Conservation (phyloP, 768 basidiomycete genomes). For the Amanita rubescens region DNA sequence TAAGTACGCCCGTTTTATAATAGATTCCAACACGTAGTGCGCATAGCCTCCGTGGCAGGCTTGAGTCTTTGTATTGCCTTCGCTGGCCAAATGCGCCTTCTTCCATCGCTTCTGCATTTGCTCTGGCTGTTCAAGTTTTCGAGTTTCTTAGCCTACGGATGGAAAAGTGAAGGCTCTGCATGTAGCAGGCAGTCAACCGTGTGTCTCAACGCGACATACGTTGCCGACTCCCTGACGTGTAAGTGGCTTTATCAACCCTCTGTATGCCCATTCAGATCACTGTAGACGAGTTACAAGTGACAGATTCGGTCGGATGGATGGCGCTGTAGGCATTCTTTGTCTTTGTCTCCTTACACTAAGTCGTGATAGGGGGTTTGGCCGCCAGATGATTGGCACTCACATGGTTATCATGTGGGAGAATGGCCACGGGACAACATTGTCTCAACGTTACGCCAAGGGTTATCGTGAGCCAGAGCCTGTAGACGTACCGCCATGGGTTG, state of each 20-base stretch:
- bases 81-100: constrained; percentile 12
- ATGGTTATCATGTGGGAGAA: constrained; percentile 52
- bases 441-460: constrained; percentile 45
- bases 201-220: constrained; percentile 42
- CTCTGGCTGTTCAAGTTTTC: constrained; percentile 7
- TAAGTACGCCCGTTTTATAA: too few species aligned
- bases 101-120: neutral
- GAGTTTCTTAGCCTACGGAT: constrained; percentile 13
- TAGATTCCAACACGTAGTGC: neutral
- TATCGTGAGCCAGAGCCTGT: constrained; percentile 41
- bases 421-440: constrained; percentile 48
- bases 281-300: constrained; percentile 38
- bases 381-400: constrained; percentile 38
- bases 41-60: neutral
- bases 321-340: constrained; percentile 32
- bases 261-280: neutral
- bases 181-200: constrained; percentile 32
- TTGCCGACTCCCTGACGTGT: constrained; percentile 38
- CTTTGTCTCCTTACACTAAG: constrained; percentile 5
- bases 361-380: constrained; percentile 40
- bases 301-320: constrained; percentile 43
- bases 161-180: constrained; percentile 38
- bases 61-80: neutral
- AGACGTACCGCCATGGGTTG: constrained; percentile 37
- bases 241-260: constrained; percentile 14